Evolutionary conservation across 805 yeast species (phyloP), one percentile per base, ranked within the genome.

Genomic region (Starmerella gropengiesseri): DNA sequence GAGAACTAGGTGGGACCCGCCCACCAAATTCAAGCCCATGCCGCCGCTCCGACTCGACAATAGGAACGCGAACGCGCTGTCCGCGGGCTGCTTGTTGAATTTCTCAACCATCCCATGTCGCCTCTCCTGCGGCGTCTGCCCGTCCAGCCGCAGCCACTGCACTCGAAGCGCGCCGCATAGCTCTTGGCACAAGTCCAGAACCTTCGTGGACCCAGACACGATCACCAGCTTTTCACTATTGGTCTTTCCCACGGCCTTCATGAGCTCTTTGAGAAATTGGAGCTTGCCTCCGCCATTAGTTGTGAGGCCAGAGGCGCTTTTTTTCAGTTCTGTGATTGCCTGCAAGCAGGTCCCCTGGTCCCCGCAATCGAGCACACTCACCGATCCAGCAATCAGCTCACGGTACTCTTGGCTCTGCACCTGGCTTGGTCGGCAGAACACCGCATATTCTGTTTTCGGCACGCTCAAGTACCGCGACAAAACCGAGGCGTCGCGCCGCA

Each of bases 1-100:
- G 18, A 91, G 63, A 5, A 91, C 70, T 31, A 91, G 63, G 21
- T 97, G 64, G 0, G 94, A 83, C 0, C 94, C 98, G 0, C 97
- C 98, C 26, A 83, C 72, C 26, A 91, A 65, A 55, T 91, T 91
- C 31, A 91, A 66, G 0, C 98, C 98, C 46, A 81, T 78, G 0
- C 98, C 98, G 3, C 98, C 98, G 4, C 94, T 78, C 59, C 86
- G 84, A 0, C 95, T 81, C 3, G 95, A 83, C 11, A 91, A 61
- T 11, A 91, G 61, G 51, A 91, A 85, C 0, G 78, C 79, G 55
- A 81, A 75, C 4, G 66, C 60, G 13, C 53, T 46, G 26, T 58
- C 59, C 7, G 53, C 51, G 2, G 66, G 56, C 0, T 68, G 46
- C 17, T 60, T 68, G 57, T 87, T 87, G 61, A 89, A 89, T 11